Conservation (phyloP, 768 basidiomycete species). For the Pisolithus sp. region DNA sequence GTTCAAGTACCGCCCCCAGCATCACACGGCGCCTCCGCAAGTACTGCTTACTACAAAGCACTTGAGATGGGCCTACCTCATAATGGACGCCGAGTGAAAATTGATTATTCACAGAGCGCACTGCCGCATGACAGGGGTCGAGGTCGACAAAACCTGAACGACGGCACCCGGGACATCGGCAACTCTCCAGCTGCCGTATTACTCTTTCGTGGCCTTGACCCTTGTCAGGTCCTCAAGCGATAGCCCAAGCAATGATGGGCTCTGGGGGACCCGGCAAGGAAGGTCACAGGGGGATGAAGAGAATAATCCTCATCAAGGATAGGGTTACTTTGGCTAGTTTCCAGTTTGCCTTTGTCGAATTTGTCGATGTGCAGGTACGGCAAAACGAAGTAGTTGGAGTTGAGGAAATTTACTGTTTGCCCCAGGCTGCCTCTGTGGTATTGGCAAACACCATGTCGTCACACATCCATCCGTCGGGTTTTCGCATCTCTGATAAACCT, state of each 20-base stretch:
- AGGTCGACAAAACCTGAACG: constrained; percentile 64
- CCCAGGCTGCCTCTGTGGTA: constrained; percentile 73
- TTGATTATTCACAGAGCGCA: constrained; percentile 90
- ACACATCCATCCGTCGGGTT: constrained; percentile 85
- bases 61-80: constrained; percentile 65
- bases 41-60: constrained; percentile 65
- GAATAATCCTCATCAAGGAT: constrained; percentile 87
- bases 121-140: constrained; percentile 63
- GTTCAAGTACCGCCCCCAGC: constrained; percentile 89
- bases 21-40: constrained; percentile 77
- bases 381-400: neutral
- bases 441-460: constrained; percentile 85
- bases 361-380: constrained; percentile 72
- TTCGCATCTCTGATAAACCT: constrained; percentile 82
- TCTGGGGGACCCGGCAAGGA: constrained; percentile 75
- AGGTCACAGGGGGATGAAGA: constrained; percentile 80
- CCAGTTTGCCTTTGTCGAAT: constrained; percentile 93
- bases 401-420: constrained; percentile 8
- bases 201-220: constrained; percentile 86
- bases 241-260: constrained; percentile 73
- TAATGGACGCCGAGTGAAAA: constrained; percentile 83
- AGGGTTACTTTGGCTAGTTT: constrained; percentile 81
- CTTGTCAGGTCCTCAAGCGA: constrained; percentile 80
- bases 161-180: constrained; percentile 95
- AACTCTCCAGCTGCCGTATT: constrained; percentile 76